A percentile compares a stretch with the other conserved stretches of the same genome.
Conservation (phyloP, 805 yeast species). For the Wickerhamiella azyma region DNA sequence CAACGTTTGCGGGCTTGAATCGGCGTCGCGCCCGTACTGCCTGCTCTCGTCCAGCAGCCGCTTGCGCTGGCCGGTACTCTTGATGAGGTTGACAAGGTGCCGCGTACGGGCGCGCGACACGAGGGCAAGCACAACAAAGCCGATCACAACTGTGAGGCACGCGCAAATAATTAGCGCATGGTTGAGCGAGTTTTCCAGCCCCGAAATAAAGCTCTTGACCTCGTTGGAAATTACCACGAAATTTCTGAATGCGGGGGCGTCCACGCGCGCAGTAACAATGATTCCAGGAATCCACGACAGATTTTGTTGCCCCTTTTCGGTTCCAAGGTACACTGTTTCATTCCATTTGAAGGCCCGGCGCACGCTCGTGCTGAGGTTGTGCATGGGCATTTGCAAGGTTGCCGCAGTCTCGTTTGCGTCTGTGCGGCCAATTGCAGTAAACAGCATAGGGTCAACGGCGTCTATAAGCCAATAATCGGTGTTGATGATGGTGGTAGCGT, state of each 20-base stretch:
- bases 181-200: not conserved
- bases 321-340: not conserved
- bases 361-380: not conserved
- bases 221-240: not conserved
- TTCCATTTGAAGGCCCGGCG: not conserved
- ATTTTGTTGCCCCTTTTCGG: not conserved
- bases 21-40: slow-evolving; percentile 2
- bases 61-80: slow-evolving; percentile 19
- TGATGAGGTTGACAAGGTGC: slow-evolving; percentile 17
- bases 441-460: not conserved
- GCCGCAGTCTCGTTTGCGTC: not conserved
- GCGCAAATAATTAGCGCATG: not conserved
- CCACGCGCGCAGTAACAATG: not conserved
- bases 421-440: not conserved
- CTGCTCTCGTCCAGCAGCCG: slow-evolving; percentile 11
- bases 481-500: not conserved
- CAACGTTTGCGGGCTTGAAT: not conserved
- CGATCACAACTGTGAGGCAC: slow-evolving; percentile 9
- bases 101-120: slow-evolving; percentile 19
- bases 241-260: not conserved
- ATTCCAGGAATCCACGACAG: not conserved
- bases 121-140: slow-evolving; percentile 15
- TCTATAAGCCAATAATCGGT: not conserved
- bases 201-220: not conserved
- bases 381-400: not conserved